A percentile compares a stretch with the other conserved stretches of the same genome.
Evolutionary conservation across 2,329 filamentous ascomycete species (phyloP).

Genomic region (Oidium heveae): DNA sequence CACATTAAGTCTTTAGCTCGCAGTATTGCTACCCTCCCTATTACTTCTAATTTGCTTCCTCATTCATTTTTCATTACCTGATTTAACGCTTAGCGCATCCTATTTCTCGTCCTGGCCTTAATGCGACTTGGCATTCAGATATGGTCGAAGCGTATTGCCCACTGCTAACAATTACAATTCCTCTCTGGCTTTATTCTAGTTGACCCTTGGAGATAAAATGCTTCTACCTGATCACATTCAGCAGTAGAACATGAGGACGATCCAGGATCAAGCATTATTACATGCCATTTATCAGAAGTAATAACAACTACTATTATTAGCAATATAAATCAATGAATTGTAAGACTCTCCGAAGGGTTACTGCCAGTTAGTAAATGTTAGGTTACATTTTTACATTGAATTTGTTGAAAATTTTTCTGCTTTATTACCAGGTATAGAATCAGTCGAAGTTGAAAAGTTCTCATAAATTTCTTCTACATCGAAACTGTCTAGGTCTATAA

Average conservation of each 20-base stretch:
- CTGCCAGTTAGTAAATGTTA: not conserved
- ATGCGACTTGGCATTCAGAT: no score
- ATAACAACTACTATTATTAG: not conserved
- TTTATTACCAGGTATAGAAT: not conserved
- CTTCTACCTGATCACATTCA: not conserved
- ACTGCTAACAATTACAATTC: no score
- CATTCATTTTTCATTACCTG: no score
- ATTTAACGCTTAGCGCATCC: no score
- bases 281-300: not conserved
- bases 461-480: not conserved
- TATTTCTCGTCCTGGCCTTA: no score
- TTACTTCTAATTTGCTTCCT: no score
- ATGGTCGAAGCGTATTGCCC: no score
- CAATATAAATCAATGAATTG: not conserved
- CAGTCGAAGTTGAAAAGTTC: not conserved
- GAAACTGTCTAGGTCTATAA: not conserved
- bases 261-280: not conserved
- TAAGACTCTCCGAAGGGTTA: not conserved
- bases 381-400: not conserved
- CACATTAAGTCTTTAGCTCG: no score
- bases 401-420: not conserved
- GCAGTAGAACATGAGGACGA: not conserved
- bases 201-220: no score
- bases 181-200: no score
- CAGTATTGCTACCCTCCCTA: no score